Conservation (phyloP, 2,329 filamentous ascomycete genomes). For the Colletotrichum endophyticum region DNA sequence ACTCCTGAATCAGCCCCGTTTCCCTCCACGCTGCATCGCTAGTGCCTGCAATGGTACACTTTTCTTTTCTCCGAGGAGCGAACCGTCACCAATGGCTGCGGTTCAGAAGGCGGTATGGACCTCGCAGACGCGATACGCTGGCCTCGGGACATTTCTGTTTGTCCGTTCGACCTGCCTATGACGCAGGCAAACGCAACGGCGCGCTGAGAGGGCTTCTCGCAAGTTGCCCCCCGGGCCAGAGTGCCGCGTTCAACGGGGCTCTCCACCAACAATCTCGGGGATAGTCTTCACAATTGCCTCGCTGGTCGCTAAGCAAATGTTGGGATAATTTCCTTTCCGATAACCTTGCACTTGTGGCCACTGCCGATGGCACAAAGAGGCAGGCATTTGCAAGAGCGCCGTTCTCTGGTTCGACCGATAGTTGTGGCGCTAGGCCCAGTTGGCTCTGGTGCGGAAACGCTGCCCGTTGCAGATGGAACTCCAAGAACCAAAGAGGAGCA, state of each 20-base stretch:
- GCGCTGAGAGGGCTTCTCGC: not conserved
- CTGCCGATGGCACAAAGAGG: conserved; percentile 1
- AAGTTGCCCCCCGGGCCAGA: not conserved
- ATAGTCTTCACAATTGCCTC: conserved; percentile 10
- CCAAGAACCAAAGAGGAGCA: conserved; percentile 14
- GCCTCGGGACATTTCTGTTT: not conserved
- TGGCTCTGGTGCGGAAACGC: conserved; percentile 18
- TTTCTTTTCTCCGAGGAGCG: not conserved
- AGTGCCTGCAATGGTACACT: not conserved
- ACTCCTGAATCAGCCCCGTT: not conserved
- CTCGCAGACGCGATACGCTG: not conserved
- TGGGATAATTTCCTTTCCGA: conserved; percentile 9
- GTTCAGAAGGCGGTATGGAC: not conserved
- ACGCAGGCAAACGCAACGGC: not conserved
- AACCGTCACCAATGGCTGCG: not conserved
- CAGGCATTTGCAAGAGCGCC: not conserved
- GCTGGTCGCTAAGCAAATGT: not conserved
- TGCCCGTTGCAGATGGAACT: conserved; percentile 17
- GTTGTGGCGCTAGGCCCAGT: conserved; percentile 8
- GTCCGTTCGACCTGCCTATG: not conserved
- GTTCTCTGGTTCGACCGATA: conserved; percentile 19
- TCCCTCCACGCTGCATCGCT: not conserved
- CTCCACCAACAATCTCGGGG: conserved; percentile 18
- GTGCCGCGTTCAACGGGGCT: not conserved
- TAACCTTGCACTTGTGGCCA: conserved; percentile 3